Evolutionary conservation across 2,329 filamentous ascomycete genomes (phyloP).

Genomic region (Epichloe festucae): DNA sequence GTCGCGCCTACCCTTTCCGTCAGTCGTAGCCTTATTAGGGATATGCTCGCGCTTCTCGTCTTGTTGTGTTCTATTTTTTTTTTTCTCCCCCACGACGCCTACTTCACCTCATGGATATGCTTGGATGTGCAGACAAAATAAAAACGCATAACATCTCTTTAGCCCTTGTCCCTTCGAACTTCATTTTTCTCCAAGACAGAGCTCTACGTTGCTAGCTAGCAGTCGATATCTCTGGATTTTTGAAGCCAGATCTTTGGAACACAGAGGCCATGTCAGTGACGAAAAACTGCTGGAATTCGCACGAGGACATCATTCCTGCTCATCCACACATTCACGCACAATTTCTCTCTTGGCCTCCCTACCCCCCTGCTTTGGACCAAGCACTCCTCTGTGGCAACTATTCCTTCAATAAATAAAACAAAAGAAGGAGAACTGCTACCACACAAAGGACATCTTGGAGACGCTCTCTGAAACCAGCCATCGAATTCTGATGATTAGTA

Average conservation of each 20-base stretch:
- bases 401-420: no score
- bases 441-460: background rate
- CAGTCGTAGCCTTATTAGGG: background rate
- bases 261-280: conserved; percentile 1
- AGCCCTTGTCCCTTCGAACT: background rate
- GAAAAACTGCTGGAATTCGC: background rate
- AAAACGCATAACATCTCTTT: no score
- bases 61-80: background rate
- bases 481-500: background rate
- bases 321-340: background rate
- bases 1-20: background rate
- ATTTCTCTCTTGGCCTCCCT: no score
- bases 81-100: no score
- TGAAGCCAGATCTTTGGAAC: background rate
- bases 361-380: background rate
- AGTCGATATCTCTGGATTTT: background rate
- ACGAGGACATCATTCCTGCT: background rate
- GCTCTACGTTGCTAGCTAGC: no score
- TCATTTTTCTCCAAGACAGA: no score
- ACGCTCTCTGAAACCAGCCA: background rate
- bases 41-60: no score
- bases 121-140: no score
- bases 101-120: no score
- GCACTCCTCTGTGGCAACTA: background rate
- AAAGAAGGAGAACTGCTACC: no score